These are phyloP conservation scores for Dioscorea zingiberensis DNA, from an alignment of 106 monocot genomes.

Conservation along the genomic window DNA sequence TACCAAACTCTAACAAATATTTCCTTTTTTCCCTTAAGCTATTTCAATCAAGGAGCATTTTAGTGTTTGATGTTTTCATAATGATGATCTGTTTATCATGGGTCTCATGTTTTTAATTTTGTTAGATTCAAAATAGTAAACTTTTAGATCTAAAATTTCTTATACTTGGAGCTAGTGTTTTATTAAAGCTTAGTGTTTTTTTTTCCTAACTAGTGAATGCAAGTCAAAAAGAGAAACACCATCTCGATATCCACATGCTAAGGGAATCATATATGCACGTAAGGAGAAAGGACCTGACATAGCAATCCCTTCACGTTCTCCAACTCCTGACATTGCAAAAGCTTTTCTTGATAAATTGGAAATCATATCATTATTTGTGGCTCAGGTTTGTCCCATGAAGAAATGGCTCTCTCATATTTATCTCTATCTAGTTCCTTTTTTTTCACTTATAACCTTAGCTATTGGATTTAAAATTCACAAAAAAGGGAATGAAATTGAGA, in stretches of 20 bases:
- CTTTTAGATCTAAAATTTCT: background rate
- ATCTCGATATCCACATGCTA: conserved; percentile 61
- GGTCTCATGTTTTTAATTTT: no score
- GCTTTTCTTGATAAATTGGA: conserved; percentile 71
- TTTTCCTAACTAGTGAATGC: conserved; percentile 55
- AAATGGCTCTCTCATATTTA: background rate
- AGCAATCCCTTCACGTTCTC: conserved; percentile 89
- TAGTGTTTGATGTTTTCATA: no score
- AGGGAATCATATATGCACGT: conserved; percentile 68
- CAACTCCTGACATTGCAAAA: conserved; percentile 84
- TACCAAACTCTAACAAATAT: no score
- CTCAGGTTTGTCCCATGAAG: conserved; percentile 35
- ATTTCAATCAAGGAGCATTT: no score
- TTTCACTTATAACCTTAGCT: no score
- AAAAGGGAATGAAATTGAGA: no score
- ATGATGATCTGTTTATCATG: no score
- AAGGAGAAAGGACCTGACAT: conserved; percentile 83
- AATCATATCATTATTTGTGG: conserved; percentile 66
- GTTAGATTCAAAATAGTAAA: no score
- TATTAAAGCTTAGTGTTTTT: background rate
- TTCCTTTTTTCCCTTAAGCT: no score
- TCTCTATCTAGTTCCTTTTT: no score
- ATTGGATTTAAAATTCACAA: no score
- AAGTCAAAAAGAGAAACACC: conserved; percentile 76
- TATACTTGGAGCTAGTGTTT: background rate